phyloP scores from a whole-genome alignment of 1,284 basidiomycete genomes.

The Marasmius fiardii region DNA sequence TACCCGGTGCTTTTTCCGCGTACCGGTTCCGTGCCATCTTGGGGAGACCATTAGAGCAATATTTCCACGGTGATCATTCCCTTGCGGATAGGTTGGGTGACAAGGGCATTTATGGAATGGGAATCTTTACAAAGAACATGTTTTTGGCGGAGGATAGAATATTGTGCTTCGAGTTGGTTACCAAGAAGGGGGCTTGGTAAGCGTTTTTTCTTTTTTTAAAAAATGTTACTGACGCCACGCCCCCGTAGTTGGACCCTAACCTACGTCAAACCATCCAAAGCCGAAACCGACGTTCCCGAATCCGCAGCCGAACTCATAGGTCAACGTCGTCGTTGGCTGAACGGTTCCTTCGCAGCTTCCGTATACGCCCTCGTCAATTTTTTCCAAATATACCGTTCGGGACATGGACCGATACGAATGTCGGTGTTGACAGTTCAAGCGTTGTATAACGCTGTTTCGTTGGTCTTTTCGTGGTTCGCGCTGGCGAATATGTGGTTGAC shows the following conservation, averaged over 20 bases:
- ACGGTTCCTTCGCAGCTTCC: slow-evolving; percentile 95
- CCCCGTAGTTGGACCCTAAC: slow-evolving; percentile 79
- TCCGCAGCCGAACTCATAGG: slow-evolving; percentile 88
- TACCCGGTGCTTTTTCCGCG: slow-evolving; percentile 95
- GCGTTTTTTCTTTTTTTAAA: background rate
- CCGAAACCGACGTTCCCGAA: slow-evolving; percentile 93
- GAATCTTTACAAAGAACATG: slow-evolving; percentile 96
- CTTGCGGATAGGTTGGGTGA: slow-evolving; percentile 87
- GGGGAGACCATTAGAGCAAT: slow-evolving; percentile 93
- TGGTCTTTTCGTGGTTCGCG: slow-evolving; percentile 75
- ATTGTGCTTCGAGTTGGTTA: slow-evolving; percentile 93
- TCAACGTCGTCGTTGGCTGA: slow-evolving; percentile 93
- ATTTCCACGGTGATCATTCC: slow-evolving; percentile 97
- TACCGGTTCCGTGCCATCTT: slow-evolving; percentile 90
- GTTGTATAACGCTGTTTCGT: slow-evolving; percentile 59
- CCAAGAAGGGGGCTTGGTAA: slow-evolving; percentile 62
- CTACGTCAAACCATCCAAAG: slow-evolving; percentile 94
- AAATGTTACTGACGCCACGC: background rate
- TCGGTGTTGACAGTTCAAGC: slow-evolving; percentile 86
- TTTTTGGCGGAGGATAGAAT: slow-evolving; percentile 96
- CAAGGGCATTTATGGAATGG: slow-evolving; percentile 96
- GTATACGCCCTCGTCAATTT: slow-evolving; percentile 94
- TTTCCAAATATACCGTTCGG: slow-evolving; percentile 83
- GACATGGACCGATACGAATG: slow-evolving; percentile 85
- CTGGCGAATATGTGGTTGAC: slow-evolving; percentile 84